These are phyloP conservation scores for Pistacia atlantica DNA, from an alignment of 345 rosid genomes.

Conservation along the genomic window DNA sequence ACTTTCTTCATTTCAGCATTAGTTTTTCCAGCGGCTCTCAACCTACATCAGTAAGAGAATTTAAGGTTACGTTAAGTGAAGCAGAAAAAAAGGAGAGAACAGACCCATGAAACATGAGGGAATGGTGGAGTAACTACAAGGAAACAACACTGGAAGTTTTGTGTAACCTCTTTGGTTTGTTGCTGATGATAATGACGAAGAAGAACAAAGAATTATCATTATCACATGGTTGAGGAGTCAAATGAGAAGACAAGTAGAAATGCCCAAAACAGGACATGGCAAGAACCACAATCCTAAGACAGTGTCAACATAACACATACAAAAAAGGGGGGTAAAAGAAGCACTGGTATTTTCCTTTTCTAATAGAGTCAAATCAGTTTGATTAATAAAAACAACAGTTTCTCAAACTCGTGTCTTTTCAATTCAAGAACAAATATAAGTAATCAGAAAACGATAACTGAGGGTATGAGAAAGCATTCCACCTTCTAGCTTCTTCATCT, in stretches of 20 bases:
- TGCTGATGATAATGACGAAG: background rate
- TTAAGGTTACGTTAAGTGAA: constrained; percentile 8
- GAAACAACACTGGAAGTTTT: background rate
- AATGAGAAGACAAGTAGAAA: background rate
- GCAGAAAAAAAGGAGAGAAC: background rate
- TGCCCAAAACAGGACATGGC: background rate
- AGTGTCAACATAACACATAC: background rate
- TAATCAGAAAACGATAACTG: background rate
- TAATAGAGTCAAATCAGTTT: background rate
- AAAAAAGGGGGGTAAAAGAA: background rate
- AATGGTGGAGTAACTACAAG: background rate
- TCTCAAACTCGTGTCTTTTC: background rate
- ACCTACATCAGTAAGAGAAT: constrained; percentile 32
- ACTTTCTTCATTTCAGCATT: constrained; percentile 60
- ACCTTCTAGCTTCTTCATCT: constrained; percentile 91
- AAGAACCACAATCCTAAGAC: constrained; percentile 3
- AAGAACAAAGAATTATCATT: background rate
- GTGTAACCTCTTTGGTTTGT: background rate
- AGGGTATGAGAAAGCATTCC: constrained; percentile 15
- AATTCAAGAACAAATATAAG: constrained; percentile 8
- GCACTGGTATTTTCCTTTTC: background rate
- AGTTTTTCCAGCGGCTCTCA: constrained; percentile 63
- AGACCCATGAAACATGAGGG: background rate
- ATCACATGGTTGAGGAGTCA: background rate
- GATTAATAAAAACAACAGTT: background rate